Conservation (phyloP, 2,329 filamentous ascomycete genomes). For the Cercospora beticola region DNA sequence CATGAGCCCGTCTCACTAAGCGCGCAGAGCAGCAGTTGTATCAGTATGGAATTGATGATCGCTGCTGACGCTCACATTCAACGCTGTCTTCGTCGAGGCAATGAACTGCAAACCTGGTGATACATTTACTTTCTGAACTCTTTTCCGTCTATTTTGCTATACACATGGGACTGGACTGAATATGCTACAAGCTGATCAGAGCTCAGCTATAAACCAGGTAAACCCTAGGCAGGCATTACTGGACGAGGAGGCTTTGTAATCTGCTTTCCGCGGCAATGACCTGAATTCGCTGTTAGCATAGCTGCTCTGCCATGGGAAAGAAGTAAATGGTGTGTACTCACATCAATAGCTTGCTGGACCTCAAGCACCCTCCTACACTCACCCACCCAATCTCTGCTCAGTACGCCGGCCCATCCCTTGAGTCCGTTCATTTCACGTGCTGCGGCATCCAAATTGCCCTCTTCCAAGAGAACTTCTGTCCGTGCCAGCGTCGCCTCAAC, state of each 20-base stretch:
- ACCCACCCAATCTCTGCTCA: conserved; percentile 89
- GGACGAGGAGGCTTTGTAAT: conserved; percentile 80
- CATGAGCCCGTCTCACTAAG: too few species aligned
- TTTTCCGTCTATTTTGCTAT: conserved; percentile 18
- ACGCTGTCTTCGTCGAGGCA: background rate
- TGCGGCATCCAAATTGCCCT: conserved; percentile 87
- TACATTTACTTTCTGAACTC: background rate
- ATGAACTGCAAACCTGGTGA: background rate
- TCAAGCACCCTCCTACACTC: conserved; percentile 92
- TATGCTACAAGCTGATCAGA: conserved; percentile 20
- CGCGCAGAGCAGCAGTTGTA: too few species aligned
- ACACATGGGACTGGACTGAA: conserved; percentile 16
- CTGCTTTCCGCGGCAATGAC: conserved; percentile 88
- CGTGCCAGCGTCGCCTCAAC: conserved; percentile 91
- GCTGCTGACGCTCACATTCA: background rate
- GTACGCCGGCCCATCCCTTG: conserved; percentile 89
- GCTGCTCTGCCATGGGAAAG: background rate
- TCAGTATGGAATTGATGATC: background rate
- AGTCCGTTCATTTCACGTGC: conserved; percentile 94
- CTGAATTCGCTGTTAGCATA: conserved; percentile 44
- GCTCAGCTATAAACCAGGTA: background rate
- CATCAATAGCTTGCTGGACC: conserved; percentile 93
- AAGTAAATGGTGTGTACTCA: conserved; percentile 51
- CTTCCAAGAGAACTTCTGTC: conserved; percentile 86
- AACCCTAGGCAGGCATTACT: conserved; percentile 50